Evolutionary conservation across 1,284 basidiomycete species (phyloP).

Genomic region (Sanghuangporus baumii): DNA sequence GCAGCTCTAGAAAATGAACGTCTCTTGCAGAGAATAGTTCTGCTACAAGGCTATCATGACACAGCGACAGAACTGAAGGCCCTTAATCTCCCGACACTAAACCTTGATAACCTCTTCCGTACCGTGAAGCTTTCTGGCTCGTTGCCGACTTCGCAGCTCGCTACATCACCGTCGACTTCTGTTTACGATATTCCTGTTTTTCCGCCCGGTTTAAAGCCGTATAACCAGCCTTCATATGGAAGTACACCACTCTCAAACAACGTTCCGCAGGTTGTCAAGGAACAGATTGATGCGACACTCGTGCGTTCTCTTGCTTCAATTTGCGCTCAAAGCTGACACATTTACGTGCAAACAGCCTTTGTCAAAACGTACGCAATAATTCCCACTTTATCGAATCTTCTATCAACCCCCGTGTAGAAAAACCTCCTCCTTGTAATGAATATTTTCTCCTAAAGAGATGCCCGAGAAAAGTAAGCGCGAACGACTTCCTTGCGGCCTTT

Average conservation of each 20-base stretch:
- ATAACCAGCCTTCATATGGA: not conserved
- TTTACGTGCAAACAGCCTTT: slow-evolving; percentile 26
- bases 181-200: slow-evolving; percentile 31
- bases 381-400: slow-evolving; percentile 14
- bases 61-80: slow-evolving; percentile 42
- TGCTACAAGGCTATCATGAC: slow-evolving; percentile 47
- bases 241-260: not conserved
- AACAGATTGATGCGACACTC: slow-evolving; percentile 47
- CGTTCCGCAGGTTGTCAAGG: not conserved
- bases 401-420: slow-evolving; percentile 46
- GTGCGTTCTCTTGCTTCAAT: slow-evolving; percentile 27
- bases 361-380: slow-evolving; percentile 31
- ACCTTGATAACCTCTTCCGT: slow-evolving; percentile 62
- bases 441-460: slow-evolving; percentile 67
- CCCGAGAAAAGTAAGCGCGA: slow-evolving; percentile 59
- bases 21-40: slow-evolving; percentile 59
- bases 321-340: not conserved
- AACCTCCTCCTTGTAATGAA: slow-evolving; percentile 76
- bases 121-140: slow-evolving; percentile 37
- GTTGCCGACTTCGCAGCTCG: slow-evolving; percentile 27
- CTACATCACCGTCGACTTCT: slow-evolving; percentile 10
- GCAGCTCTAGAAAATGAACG: slow-evolving; percentile 52
- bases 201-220: slow-evolving; percentile 10
- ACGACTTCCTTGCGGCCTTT: not conserved
- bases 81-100: slow-evolving; percentile 48